Evolutionary conservation across 768 basidiomycete species (phyloP), one percentile per base, ranked within the genome.

Genomic region (Boletus rufocinnamomeus): DNA sequence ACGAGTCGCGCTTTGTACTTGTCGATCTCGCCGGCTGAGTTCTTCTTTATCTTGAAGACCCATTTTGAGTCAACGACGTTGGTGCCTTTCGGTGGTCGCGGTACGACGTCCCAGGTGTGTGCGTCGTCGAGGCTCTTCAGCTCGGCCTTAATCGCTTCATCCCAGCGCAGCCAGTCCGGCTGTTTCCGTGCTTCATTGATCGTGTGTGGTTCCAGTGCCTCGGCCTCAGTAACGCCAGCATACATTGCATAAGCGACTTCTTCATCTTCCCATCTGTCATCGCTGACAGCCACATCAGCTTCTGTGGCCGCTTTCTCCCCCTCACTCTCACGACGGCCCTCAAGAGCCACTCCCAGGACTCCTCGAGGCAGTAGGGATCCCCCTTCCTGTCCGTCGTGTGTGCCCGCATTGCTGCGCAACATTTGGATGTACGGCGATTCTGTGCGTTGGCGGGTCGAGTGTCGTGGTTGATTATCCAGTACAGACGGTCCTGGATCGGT

Each of bases 361-460:
- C 43, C 43, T 13, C 2, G 13, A 13, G 21, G 43, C 3, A 44
- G 2, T 11, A 23, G 3, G 9, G 21, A 5, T 13, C 11, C 13
- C 1, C 23, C 43, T 0, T 23, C 21, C 1, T 23, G 1, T 6
- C 21, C 23, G 7, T 23, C 2, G 1, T 44, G 43, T 2, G 3
- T 23, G 2, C 43, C 21, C 0, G 3, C 3, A 0, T 44, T 5
- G 3, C 7, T 3, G 13, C 6, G 5, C 43, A 44, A 6, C 43
- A 44, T 44, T 1, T 7, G 7, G 2, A 46, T 16, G 7, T 46
- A 27, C 0, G 3, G 45, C 1, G 16, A 43, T 5, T 43, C 21
- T 0, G 11, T 43, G 3, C 5, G 1, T 21, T 43, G 41, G 0
- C 5, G 4, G 0, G 21, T 43, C 2, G 21, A 43, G 4, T 2